phyloP scores from a whole-genome alignment of 805 yeast genomes.

The Candida insectalens region DNA sequence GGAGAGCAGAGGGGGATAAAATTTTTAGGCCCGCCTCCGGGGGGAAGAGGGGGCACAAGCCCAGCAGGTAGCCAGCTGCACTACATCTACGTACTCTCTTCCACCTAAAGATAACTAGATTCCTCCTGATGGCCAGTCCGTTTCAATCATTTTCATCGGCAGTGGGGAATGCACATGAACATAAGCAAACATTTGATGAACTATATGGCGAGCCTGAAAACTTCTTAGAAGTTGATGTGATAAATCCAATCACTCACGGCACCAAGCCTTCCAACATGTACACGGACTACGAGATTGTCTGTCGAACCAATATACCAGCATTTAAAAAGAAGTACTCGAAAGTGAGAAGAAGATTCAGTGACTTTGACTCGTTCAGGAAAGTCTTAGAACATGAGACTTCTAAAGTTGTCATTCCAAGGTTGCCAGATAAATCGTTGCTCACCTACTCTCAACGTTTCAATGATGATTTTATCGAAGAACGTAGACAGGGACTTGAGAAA shows the following conservation, averaged over 20 bases:
- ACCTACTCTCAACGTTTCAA: conserved; percentile 60
- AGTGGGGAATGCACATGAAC: conserved; percentile 17
- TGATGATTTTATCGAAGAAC: conserved; percentile 72
- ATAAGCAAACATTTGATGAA: conserved; percentile 62
- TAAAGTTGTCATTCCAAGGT: conserved; percentile 71
- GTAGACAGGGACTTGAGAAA: conserved; percentile 76
- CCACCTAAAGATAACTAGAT: no score
- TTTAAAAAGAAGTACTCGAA: conserved; percentile 54
- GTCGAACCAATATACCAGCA: conserved; percentile 86
- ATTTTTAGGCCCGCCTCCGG: no score
- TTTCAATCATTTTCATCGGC: conserved; percentile 22
- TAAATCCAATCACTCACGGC: conserved; percentile 71
- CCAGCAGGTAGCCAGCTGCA: no score
- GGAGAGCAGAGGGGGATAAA: no score
- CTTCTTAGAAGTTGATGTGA: conserved; percentile 83
- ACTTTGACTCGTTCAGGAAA: conserved; percentile 73
- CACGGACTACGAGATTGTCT: conserved; percentile 87
- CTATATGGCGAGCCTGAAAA: conserved; percentile 92
- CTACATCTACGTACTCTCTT: no score
- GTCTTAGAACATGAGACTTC: conserved; percentile 68
- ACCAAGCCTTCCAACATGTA: conserved; percentile 45
- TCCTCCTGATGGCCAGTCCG: conserved; percentile 22
- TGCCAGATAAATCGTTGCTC: conserved; percentile 75
- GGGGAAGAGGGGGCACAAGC: no score
- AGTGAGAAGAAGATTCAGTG: conserved; percentile 83